Percentiles rank a stretch among this genome's conserved stretches.
Evolutionary conservation across 345 rosid species (phyloP).

Genomic region (Psidium guajava): DNA sequence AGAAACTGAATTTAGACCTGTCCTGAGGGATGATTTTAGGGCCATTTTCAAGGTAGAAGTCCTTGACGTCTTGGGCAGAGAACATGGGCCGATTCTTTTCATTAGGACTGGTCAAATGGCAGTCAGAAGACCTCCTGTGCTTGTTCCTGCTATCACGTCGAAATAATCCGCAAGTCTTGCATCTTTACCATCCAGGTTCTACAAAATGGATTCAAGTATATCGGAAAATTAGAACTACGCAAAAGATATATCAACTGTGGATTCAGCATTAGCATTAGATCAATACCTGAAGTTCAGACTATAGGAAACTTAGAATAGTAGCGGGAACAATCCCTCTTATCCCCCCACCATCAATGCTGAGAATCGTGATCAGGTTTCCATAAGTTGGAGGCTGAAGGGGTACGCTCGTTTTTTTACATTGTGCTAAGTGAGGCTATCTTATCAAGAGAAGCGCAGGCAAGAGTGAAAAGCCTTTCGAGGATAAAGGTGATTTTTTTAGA

Average conservation of each 20-base stretch:
- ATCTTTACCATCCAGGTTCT: slow-evolving; percentile 25
- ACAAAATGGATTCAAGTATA: background rate
- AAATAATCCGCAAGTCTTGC: slow-evolving; percentile 28
- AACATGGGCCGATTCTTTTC: slow-evolving; percentile 21
- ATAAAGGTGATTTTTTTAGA: background rate
- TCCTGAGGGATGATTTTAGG: slow-evolving; percentile 16
- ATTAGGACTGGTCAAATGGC: slow-evolving; percentile 19
- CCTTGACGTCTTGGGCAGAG: slow-evolving; percentile 21
- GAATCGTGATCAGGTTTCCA: slow-evolving; percentile 24
- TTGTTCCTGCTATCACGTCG: slow-evolving; percentile 20
- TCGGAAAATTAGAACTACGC: background rate
- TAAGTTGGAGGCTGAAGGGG: slow-evolving; percentile 12
- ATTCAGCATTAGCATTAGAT: background rate
- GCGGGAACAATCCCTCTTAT: slow-evolving; percentile 33
- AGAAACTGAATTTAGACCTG: background rate
- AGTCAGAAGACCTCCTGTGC: slow-evolving; percentile 28
- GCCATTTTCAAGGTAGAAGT: slow-evolving; percentile 8
- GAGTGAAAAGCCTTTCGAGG: background rate
- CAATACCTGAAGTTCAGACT: slow-evolving; percentile 18
- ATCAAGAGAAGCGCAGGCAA: background rate
- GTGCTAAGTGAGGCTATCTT: background rate
- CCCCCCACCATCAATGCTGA: slow-evolving; percentile 46
- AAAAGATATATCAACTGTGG: background rate
- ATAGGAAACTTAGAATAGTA: slow-evolving; percentile 16
- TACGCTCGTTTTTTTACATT: background rate